phyloP scores from a whole-genome alignment of 2,329 filamentous ascomycete species.

The Colletotrichum neosansevieriae region DNA sequence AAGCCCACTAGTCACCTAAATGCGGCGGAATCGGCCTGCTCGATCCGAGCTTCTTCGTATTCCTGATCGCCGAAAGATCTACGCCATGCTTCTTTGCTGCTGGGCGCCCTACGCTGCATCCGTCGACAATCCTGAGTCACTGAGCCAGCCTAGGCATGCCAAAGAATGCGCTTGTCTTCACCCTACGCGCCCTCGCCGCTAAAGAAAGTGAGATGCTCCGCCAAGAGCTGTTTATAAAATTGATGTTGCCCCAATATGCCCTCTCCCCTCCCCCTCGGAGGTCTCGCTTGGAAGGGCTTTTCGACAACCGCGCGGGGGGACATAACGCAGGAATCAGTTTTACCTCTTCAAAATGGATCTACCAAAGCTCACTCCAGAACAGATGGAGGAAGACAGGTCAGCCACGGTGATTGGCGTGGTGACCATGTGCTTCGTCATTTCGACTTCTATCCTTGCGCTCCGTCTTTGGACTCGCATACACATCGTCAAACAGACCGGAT shows the following conservation, averaged over 20 bases:
- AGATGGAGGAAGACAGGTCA: constrained; percentile 34
- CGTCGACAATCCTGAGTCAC: constrained; percentile 6
- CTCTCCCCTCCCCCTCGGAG: not conserved
- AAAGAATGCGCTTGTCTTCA: not conserved
- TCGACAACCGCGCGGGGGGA: not conserved
- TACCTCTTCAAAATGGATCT: constrained; percentile 19
- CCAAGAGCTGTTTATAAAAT: constrained; percentile 5
- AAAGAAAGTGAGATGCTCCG: not conserved
- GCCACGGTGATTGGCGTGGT: constrained; percentile 40
- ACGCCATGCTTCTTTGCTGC: not conserved
- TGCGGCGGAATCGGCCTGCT: constrained; percentile 8
- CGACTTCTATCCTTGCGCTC: constrained; percentile 40
- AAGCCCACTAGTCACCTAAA: constrained; percentile 9
- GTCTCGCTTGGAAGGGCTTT: not conserved
- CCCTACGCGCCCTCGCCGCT: too few species aligned
- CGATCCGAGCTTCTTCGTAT: not conserved
- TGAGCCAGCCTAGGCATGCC: not conserved
- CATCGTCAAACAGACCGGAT: constrained; percentile 45
- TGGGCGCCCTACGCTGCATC: constrained; percentile 5
- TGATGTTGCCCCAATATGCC: not conserved
- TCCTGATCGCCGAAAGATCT: constrained; percentile 12
- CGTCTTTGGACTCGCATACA: constrained; percentile 45
- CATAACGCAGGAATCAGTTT: not conserved
- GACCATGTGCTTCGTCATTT: constrained; percentile 41
- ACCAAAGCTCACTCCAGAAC: constrained; percentile 25